Conservation (phyloP, 768 basidiomycete genomes). For the Russula emetica region DNA sequence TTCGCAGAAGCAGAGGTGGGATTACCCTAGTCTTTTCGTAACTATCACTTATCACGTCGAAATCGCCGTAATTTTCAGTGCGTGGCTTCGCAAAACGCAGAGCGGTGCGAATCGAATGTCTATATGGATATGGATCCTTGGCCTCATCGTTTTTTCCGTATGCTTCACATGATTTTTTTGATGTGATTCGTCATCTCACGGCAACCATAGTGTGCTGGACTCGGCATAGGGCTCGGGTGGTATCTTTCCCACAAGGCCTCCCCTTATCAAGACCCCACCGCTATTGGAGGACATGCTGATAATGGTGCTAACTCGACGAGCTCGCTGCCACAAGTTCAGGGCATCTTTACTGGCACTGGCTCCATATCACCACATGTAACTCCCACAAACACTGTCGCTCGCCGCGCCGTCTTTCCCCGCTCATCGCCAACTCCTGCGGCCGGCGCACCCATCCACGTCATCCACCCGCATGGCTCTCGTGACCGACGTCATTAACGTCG, state of each 20-base stretch:
- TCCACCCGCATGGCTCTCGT: neutral
- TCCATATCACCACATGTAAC: slow-evolving; percentile 42
- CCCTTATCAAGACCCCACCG: slow-evolving; percentile 50
- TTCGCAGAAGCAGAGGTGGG: slow-evolving; percentile 45
- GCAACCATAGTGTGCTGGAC: slow-evolving; percentile 43
- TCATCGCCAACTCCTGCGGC: slow-evolving; percentile 27
- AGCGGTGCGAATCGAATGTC: slow-evolving; percentile 48
- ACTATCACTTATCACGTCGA: neutral
- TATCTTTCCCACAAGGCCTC: slow-evolving; percentile 52
- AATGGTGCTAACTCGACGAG: slow-evolving; percentile 32
- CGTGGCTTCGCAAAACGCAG: slow-evolving; percentile 67
- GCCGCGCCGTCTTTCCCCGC: slow-evolving; percentile 33
- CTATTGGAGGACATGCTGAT: slow-evolving; percentile 59
- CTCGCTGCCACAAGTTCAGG: slow-evolving; percentile 23
- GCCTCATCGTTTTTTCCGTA: slow-evolving; percentile 54
- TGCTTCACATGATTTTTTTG: slow-evolving; percentile 28
- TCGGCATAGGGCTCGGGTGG: slow-evolving; percentile 56
- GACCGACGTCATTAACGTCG: slow-evolving; percentile 3
- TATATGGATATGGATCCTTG: slow-evolving; percentile 68
- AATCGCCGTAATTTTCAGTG: slow-evolving; percentile 36
- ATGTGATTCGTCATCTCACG: neutral
- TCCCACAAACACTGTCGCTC: slow-evolving; percentile 58
- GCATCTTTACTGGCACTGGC: neutral
- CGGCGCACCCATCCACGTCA: slow-evolving; percentile 15
- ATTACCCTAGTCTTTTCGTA: neutral